Percentiles rank a stretch among this genome's conserved stretches.
phyloP scores from a whole-genome alignment of 306 rosid genomes.

The Castanea mollissima region DNA sequence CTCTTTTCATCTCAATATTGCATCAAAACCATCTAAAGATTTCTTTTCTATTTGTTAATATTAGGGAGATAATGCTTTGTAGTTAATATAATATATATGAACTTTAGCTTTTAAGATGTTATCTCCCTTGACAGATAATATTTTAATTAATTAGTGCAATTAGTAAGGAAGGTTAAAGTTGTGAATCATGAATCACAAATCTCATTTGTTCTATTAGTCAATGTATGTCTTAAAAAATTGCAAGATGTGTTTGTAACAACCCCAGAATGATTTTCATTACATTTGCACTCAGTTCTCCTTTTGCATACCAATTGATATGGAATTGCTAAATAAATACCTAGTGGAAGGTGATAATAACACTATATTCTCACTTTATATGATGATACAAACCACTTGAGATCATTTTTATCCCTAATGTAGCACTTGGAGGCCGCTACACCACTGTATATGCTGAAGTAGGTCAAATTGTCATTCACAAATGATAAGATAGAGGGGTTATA shows the following conservation, averaged over 20 bases:
- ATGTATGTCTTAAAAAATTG: not conserved
- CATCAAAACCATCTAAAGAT: constrained; percentile 1
- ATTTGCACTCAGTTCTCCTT: constrained; percentile 17
- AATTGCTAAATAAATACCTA: constrained; percentile 13
- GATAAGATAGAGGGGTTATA: constrained; percentile 16
- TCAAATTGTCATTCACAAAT: constrained; percentile 23
- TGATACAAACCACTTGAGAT: constrained; percentile 10
- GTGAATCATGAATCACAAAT: constrained; percentile 15
- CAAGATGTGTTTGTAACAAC: constrained; percentile 16
- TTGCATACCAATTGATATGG: constrained; percentile 26
- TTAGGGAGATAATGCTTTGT: no score
- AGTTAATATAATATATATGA: no score
- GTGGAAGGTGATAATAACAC: constrained; percentile 26
- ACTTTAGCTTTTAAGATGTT: no score
- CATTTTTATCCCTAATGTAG: constrained; percentile 16
- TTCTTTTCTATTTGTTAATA: not conserved
- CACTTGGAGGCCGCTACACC: constrained; percentile 21
- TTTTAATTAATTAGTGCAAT: not conserved
- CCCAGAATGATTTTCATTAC: constrained; percentile 5
- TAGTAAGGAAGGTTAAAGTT: not conserved
- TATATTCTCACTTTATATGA: constrained; percentile 1
- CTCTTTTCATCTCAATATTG: not conserved
- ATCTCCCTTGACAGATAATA: not conserved
- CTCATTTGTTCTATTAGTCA: not conserved
- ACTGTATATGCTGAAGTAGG: constrained; percentile 31